Evolutionary conservation across 1,284 basidiomycete species (phyloP), one percentile per base, ranked within the genome.

Genomic region (Sporisorium graminicola): DNA sequence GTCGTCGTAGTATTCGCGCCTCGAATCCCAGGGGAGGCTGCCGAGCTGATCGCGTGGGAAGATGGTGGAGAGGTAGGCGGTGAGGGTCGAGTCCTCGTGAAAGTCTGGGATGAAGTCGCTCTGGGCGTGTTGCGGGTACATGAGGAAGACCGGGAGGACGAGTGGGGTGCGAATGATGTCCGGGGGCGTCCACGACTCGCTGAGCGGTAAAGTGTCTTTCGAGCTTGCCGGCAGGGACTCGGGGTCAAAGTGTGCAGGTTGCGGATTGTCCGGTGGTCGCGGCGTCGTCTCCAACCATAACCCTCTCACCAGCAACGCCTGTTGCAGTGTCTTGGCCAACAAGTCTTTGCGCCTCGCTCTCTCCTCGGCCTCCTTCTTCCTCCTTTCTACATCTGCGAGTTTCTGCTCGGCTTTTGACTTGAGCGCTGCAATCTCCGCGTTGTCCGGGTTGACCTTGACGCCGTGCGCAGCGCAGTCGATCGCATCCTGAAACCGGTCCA

Each of bases 71-170:
- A 98, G 88, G 79, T 97, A 93, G 42, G 90, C 90, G 8, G 89
- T 88, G 82, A 99, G 93, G 1, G 93, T 90, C 0, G 93, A 92
- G 75, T 92, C 90, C 86, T 98, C 95, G 79, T 92, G 89, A 87
- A 95, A 98, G 62, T 92, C 89, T 14, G 92, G 89, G 78, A 98
- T 93, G 65, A 95, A 89, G 87, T 99, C 95, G 53, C 94, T 93
- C 26, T 91, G 93, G 31, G 91, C 90, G 81, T 95, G 89, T 86
- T 94, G 91, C 2, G 97, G 97, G 86, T 98, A 98, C 68, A 98
- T 89, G 86, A 98, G 91, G 87, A 97, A 93, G 22, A 93, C 91
- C 5, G 96, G 95, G 82, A 97, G 88, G 66, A 96, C 87, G 56
- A 98, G 87, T 0, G 92, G 90, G 83, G 87, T 92, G 83, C 82